Conservation (phyloP, 2,329 filamentous ascomycete species). For the Colletotrichum acutatum region DNA sequence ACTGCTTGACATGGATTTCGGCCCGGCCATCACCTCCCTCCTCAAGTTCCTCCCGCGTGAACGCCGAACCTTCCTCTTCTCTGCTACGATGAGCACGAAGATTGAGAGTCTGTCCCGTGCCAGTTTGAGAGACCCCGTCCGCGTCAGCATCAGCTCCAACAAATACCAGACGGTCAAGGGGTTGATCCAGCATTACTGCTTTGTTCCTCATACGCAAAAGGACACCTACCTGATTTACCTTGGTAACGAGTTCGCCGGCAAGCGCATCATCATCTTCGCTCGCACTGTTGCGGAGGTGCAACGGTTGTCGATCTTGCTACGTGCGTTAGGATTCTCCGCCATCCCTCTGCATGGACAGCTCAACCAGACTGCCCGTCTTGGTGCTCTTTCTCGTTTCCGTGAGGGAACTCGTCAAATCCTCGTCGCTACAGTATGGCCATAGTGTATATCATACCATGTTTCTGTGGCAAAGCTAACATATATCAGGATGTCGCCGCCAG, state of each 20-base stretch:
- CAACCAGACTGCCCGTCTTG: slow-evolving; percentile 86
- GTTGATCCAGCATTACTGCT: slow-evolving; percentile 85
- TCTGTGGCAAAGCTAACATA: background rate
- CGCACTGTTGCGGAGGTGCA: slow-evolving; percentile 93
- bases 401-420: slow-evolving; percentile 84
- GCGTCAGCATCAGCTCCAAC: slow-evolving; percentile 82
- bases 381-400: slow-evolving; percentile 91
- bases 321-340: slow-evolving; percentile 86
- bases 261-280: slow-evolving; percentile 90
- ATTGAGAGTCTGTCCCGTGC: slow-evolving; percentile 93
- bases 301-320: slow-evolving; percentile 83
- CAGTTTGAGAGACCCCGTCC: slow-evolving; percentile 83
- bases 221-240: slow-evolving; percentile 90
- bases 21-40: slow-evolving; percentile 91
- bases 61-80: slow-evolving; percentile 87
- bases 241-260: slow-evolving; percentile 86
- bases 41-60: slow-evolving; percentile 87
- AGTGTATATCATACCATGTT: background rate
- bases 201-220: slow-evolving; percentile 88
- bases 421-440: slow-evolving; percentile 74
- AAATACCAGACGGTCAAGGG: slow-evolving; percentile 94
- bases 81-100: slow-evolving; percentile 92
- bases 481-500: slow-evolving; percentile 84
- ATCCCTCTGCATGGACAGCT: slow-evolving; percentile 95
- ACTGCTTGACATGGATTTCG: slow-evolving; percentile 93